Base-by-base conservation (phyloP, 441 rosid genomes). In the Erysimum pusillum region DNA sequence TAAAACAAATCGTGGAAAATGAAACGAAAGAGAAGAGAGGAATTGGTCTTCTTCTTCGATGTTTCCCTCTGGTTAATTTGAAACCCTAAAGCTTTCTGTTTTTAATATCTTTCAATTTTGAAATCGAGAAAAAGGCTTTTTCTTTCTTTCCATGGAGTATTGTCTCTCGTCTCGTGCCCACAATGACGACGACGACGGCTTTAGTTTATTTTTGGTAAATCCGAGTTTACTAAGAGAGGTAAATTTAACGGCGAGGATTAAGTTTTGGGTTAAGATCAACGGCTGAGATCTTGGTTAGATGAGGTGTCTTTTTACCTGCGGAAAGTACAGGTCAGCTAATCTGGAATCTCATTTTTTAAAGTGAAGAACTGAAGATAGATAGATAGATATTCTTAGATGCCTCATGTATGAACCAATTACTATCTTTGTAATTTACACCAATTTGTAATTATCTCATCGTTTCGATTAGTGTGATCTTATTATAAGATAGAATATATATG, bases 281-380 rank as follows among this genome's bases (percentile, higher is more conserved):
- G 81, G 77, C 0, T 77, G 4, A 76, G 76, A 76, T 76, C 22
- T 54, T 48, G 1, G 62, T 71, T 18, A 49, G 69, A 51, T 77
- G 57, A 58, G 63, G 73, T 73, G 77, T 72, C 20, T 69, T 69
- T 77, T 77, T 64, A 36, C 71, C 76, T 69, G 75, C 62, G 69
- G 74, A 10, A 4, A 59, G 41, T 76, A 63, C 77, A 71, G 63
- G 73, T 73, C 81, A 77, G 77, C 76, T 77, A 64, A 64, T 59
- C 22, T 71, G 76, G 76, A 71, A 25, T 25, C 28, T 25, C 28
- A 25, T 31, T 49, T 59, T 34, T 38, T 35, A n/a, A n/a, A n/a
- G n/a, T 34, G 17, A 10, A 20, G 31, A n/a, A n/a, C n/a, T 28
- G 31, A 38, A 59, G 51, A 41, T 58, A 31, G 45, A 25, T 54